phyloP scores from a whole-genome alignment of 1,284 basidiomycete genomes.

The Quambalaria eucalypti region DNA sequence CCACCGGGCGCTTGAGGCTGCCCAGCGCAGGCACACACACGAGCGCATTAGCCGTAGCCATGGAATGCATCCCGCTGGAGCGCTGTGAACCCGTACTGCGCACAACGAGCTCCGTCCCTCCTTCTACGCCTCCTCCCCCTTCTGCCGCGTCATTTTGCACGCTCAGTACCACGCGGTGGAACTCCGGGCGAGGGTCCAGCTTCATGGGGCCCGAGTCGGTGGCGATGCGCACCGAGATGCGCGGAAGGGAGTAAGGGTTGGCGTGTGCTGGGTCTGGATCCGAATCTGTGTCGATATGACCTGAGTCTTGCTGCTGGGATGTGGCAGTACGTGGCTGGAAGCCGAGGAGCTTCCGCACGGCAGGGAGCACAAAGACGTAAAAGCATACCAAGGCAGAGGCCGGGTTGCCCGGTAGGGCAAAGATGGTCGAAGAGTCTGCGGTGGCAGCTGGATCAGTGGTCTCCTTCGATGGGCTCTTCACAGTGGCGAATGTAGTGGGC shows the following conservation, averaged over 20 bases:
- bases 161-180: slow-evolving; percentile 64
- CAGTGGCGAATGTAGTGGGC: slow-evolving; percentile 69
- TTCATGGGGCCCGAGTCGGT: slow-evolving; percentile 52
- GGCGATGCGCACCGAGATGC: slow-evolving; percentile 60
- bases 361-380: slow-evolving; percentile 72
- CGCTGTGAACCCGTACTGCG: neutral
- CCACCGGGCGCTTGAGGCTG: no score
- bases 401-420: slow-evolving; percentile 79
- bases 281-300: neutral
- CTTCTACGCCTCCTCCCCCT: neutral
- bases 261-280: neutral
- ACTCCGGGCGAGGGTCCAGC: slow-evolving; percentile 67
- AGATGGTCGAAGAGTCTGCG: slow-evolving; percentile 54
- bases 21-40: slow-evolving; percentile 19
- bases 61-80: slow-evolving; percentile 34
- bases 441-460: no score
- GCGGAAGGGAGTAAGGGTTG: slow-evolving; percentile 56
- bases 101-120: no score
- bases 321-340: neutral
- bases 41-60: slow-evolving; percentile 36
- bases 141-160: slow-evolving; percentile 30
- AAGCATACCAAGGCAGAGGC: slow-evolving; percentile 81
- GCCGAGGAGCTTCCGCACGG: slow-evolving; percentile 57
- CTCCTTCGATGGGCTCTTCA: slow-evolving; percentile 51
- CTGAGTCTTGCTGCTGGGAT: neutral